Evolutionary conservation across 176 grass and related monocot species (phyloP).

Genomic region (Cenchrus fungigraminus): DNA sequence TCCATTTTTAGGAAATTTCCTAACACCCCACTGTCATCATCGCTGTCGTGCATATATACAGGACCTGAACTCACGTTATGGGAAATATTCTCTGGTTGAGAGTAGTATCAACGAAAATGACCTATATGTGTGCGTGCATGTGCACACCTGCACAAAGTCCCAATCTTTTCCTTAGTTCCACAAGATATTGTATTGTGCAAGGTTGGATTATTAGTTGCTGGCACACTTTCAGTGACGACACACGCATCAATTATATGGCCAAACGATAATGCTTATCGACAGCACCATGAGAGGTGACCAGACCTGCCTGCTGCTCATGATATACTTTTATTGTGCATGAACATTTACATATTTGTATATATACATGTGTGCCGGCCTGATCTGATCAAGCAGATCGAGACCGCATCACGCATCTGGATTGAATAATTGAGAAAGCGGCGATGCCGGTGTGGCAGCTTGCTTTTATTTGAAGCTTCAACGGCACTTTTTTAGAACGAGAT

Average conservation of each 20-base stretch:
- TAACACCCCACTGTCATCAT: conserved; percentile 22
- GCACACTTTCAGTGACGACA: neutral
- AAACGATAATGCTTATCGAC: neutral
- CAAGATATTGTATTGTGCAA: neutral
- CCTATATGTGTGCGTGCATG: neutral
- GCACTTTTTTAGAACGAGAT: neutral
- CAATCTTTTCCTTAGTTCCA: neutral
- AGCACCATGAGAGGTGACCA: conserved; percentile 2
- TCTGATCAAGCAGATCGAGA: neutral
- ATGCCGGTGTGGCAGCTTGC: neutral
- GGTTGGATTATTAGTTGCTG: conserved; percentile 28
- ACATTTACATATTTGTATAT: neutral
- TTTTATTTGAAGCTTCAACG: conserved; percentile 1
- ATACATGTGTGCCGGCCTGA: too few relatives aligned
- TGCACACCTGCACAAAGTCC: conserved; percentile 3
- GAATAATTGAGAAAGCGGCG: neutral
- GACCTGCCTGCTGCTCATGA: neutral
- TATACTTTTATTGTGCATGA: neutral
- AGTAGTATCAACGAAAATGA: neutral
- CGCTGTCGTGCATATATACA: neutral
- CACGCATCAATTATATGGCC: neutral
- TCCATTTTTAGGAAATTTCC: conserved; percentile 7
- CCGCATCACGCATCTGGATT: neutral
- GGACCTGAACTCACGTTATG: conserved; percentile 1
- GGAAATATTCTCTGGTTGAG: neutral